Conservation (phyloP, 257 asterid species). For the Salvia rosmarinus region DNA sequence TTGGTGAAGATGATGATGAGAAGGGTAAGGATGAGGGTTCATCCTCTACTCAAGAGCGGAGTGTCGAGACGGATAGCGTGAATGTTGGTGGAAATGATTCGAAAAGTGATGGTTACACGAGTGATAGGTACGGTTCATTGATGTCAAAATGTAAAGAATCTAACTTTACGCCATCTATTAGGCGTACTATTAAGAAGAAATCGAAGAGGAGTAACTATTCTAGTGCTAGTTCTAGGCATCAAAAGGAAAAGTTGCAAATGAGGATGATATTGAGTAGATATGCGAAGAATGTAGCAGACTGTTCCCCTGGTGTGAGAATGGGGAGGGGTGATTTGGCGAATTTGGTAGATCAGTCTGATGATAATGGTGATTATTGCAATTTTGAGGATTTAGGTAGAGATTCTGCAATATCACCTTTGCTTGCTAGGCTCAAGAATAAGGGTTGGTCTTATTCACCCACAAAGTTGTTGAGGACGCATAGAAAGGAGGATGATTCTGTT, state of each 20-base stretch:
- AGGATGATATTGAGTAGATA: conserved; percentile 46
- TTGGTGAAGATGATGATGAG: conserved; percentile 48
- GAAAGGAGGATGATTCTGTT: conserved; percentile 74
- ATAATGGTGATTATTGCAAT: conserved; percentile 64
- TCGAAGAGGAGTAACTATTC: conserved; percentile 49
- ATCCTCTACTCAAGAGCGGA: conserved; percentile 54
- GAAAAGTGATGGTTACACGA: conserved; percentile 71
- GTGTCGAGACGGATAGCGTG: conserved; percentile 52
- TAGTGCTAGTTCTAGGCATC: conserved; percentile 40
- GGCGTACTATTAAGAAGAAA: conserved; percentile 60
- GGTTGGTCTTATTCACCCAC: conserved; percentile 54
- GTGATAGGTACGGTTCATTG: conserved; percentile 59
- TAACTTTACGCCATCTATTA: conserved; percentile 59
- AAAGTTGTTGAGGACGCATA: conserved; percentile 48
- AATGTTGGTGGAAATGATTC: conserved; percentile 69
- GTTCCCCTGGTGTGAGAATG: conserved; percentile 40
- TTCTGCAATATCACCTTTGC: conserved; percentile 67
- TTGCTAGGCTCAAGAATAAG: conserved; percentile 63
- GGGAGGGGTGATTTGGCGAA: conserved; percentile 60
- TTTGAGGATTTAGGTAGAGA: conserved; percentile 71
- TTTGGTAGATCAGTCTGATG: conserved; percentile 73
- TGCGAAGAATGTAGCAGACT: conserved; percentile 44
- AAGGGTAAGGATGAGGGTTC: conserved; percentile 52
- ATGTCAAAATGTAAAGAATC: conserved; percentile 65
- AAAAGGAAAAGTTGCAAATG: conserved; percentile 49